Base-by-base conservation (phyloP, 352 stramenopile species). In the Phytophthora ohioensis region DNA sequence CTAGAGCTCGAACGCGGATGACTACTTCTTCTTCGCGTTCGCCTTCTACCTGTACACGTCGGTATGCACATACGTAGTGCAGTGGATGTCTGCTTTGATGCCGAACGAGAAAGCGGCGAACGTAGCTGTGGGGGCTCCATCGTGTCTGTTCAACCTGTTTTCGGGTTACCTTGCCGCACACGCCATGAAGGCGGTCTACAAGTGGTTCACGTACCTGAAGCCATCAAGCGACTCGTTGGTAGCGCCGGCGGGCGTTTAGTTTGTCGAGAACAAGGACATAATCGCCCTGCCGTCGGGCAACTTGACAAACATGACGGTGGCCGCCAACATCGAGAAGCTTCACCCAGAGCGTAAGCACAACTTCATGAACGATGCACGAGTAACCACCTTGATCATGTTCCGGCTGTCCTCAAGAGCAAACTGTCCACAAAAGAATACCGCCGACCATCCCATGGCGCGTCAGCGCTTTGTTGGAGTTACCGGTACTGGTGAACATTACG, bases 131-230 rank as follows among this genome's bases (percentile, higher is more conserved):
- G 21, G 21, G 1, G 21, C 21, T 21, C 21, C 21, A 21, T 21
- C 21, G 21, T 21, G 21, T 21, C 21, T 21, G 21, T 21, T 21
- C 21, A 21, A 21, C 21, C 21, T 21, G 21, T 21, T 21, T 21
- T 21, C 21, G 9, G 81, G 81, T 13, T 89, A 82, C 72, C 42
- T 89, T 87, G 11, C 81, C 78, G 2, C 77, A 68, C 51, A 70
- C 76, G 9, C 71, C 5, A 86, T 88, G 81, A 64, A 78, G 45
- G 8, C 13, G 0, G 84, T 70, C 41, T 88, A 88, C 78, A 81
- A 84, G 71, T 88, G 81, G 81, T 80, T 89, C 69, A 70, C 56
- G 61, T 89, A 89, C 73, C 71, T 89, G 53, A 82, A 85, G 61
- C 81, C 81, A 13, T 87, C 81, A 47, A 81, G 73, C 43, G 84